Base-by-base conservation (phyloP, 441 rosid genomes). In the Gossypium davidsonii region DNA sequence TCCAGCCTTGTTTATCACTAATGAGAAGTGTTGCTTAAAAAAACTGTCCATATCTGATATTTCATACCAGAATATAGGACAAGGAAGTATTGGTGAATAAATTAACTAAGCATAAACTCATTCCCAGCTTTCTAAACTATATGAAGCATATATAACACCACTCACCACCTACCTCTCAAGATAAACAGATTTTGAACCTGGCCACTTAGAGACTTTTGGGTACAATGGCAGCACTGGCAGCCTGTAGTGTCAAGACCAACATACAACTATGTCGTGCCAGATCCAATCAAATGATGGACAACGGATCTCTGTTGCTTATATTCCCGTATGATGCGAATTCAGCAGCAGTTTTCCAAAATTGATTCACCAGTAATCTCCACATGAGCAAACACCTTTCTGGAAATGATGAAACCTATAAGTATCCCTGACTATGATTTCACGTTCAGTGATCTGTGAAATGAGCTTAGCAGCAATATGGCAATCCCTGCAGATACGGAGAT, bases 361-460 rank as follows among this genome's bases (percentile, higher is more conserved):
- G 21, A 52, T 84, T 26, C 84, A 85, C 88, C 87, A 84, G 57
- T 83, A 86, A 79, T 84, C 89, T 58, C 83, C 85, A 74, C 91
- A 87, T 3, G 89, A 83, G 81, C 89, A 85, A 61, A 80, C 77
- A 60, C 86, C 87, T 46, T 73, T 70, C 3, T 67, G 57, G 65
- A 87, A 85, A 70, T 79, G 81, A 76, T 88, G 87, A 77, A 88
- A 88, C 15, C 88, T 74, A 37, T 79, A 85, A 6, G 87, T 79
- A 61, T 86, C 91, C 78, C 89, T 86, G 61, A 88, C 79, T 59
- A 71, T 75, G 14, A 88, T 83, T 69, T 79, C 81, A 11, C 89
- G 86, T 1, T 76, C 74, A 18, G 87, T 73, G 52, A 88, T 82
- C 74, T 78, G 79, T 9, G 91, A 83, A 53, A 86, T 82, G 23